Evolutionary conservation across 2,329 filamentous ascomycete genomes (phyloP).

Genomic region (Fusarium mexicanum): DNA sequence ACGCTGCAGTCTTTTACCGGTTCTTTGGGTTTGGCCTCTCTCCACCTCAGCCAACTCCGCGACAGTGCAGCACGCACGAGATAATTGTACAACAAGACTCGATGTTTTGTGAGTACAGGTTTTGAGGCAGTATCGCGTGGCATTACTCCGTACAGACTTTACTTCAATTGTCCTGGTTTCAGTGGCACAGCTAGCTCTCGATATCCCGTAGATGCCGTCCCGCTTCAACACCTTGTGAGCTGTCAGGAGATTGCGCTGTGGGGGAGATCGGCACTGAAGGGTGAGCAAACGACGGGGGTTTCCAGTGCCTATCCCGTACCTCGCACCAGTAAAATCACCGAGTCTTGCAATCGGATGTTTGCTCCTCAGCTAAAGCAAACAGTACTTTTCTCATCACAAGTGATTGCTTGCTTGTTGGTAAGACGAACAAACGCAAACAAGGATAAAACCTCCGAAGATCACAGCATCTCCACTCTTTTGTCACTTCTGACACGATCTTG

Average conservation of each 20-base stretch:
- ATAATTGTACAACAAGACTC: neutral
- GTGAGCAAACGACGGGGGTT: neutral
- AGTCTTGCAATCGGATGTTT: neutral
- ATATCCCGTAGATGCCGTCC: slow-evolving; percentile 2
- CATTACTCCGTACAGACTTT: neutral
- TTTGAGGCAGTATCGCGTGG: neutral
- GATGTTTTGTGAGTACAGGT: neutral
- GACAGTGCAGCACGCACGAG: neutral
- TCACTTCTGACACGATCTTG: slow-evolving; percentile 12
- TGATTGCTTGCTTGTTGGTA: neutral
- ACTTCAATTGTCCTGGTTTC: neutral
- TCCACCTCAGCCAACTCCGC: neutral
- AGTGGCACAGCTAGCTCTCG: neutral
- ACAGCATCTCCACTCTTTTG: neutral
- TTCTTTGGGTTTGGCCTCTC: neutral
- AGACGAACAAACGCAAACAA: neutral
- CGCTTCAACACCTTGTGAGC: slow-evolving; percentile 15
- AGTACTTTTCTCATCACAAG: neutral
- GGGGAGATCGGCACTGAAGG: slow-evolving; percentile 24
- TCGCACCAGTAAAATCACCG: neutral
- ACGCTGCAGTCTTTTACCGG: neutral
- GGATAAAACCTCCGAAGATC: neutral
- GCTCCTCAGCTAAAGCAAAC: neutral
- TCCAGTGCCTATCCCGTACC: neutral
- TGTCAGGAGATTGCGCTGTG: slow-evolving; percentile 33